Evolutionary conservation across 192 early-diverging fungal species (phyloP), one percentile per base, ranked within the genome.

Genomic region (Spizellomyces punctatus): DNA sequence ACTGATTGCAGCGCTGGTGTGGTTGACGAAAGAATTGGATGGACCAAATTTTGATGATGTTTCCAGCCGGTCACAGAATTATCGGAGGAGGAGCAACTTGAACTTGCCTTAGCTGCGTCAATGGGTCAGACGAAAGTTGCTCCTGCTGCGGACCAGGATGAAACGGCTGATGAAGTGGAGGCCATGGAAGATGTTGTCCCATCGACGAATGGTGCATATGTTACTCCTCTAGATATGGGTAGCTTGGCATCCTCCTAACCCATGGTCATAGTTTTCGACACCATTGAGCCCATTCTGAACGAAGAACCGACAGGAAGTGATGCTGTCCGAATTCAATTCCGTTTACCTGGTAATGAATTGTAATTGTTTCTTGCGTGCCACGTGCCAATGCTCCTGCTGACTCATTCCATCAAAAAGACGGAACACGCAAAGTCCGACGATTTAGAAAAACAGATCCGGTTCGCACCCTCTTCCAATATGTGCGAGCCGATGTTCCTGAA

Each of bases 51-150:
- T 36, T 36, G 27, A 36, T 36, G 27, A 36, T 36, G 27, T 36
- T 22, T 17, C 59, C 58, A 74, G 84, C 78, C 52, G 52, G 75
- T 93, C 0, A 79, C 84, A 8, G 88, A 91, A 46, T 86, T 96
- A 89, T 85, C 89, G 10, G 95, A 96, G 81, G 96, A 95, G 55
- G 95, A 98, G 63, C 92, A 95, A 76, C 71, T 98, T 10, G 85
- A 88, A 14, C 86, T 92, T 16, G 95, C 95, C 10, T 89, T 98
- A 67, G 83, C 82, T 21, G 94, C 91, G 3, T 95, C 93, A 42
- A 79, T 90, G 50, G 73, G 66, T 7, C 36, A 72, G 21, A 48
- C 21, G 42, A 36, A 27, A 60, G 78, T 55, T 57, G 72, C 36
- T 71, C 75, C 50, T 64, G 36, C 77, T 72, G 75, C 47, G 48